Evolutionary conservation across 140 eudicot species (phyloP).

Genomic region (Erigeron philadelphicus): DNA sequence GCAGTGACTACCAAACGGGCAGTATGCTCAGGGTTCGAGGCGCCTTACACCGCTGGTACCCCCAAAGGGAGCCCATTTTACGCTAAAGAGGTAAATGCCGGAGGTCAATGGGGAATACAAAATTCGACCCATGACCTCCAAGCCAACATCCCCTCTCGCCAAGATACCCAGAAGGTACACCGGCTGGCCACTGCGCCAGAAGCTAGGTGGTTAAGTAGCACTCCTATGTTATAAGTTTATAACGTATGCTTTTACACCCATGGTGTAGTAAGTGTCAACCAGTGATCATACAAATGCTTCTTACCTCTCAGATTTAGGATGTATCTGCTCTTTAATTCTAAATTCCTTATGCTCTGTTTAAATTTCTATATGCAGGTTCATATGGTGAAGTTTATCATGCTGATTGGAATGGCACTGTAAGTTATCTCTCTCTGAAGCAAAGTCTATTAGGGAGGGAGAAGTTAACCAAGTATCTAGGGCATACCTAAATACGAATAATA

Average conservation of each 20-base stretch:
- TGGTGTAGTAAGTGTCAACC: neutral
- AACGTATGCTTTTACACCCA: neutral
- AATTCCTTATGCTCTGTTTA: neutral
- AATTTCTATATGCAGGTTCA: conserved; percentile 53
- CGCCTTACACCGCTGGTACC: too few relatives aligned
- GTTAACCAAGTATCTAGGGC: conserved; percentile 2
- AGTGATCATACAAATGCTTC: neutral
- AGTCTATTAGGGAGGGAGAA: too few relatives aligned
- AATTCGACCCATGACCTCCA: too few relatives aligned
- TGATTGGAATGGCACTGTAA: conserved; percentile 98
- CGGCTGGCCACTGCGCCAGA: too few relatives aligned
- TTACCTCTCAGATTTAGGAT: conserved; percentile 18
- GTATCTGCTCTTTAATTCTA: conserved; percentile 10
- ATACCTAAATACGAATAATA: conserved; percentile 1
- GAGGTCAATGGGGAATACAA: too few relatives aligned
- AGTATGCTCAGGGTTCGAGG: too few relatives aligned
- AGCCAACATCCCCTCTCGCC: too few relatives aligned
- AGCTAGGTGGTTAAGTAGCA: too few relatives aligned
- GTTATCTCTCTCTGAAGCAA: conserved; percentile 32
- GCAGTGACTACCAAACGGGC: too few relatives aligned
- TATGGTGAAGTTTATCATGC: conserved; percentile 98
- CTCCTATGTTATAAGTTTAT: neutral
- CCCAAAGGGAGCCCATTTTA: too few relatives aligned
- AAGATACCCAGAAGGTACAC: too few relatives aligned
- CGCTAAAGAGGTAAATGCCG: too few relatives aligned